Percentiles rank a stretch among this genome's conserved stretches.
phyloP scores from a whole-genome alignment of 495 filamentous ascomycete species.

The Penicillium coffeae region DNA sequence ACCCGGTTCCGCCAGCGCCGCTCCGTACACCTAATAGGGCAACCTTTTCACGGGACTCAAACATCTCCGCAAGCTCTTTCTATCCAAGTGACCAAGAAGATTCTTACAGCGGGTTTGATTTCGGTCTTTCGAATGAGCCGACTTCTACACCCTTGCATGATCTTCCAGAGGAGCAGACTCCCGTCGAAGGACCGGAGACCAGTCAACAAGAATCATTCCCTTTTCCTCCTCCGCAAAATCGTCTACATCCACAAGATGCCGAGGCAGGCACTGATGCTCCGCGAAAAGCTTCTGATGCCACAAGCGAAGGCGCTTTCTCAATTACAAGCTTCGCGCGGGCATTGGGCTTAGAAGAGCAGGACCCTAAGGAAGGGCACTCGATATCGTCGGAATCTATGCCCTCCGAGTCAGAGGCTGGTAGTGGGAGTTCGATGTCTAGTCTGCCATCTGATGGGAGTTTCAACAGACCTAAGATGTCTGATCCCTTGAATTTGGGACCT shows the following conservation, averaged over 20 bases:
- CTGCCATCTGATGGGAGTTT: conserved; percentile 40
- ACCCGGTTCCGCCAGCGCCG: conserved; percentile 33
- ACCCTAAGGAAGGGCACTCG: conserved; percentile 57
- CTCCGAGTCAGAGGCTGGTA: conserved; percentile 60
- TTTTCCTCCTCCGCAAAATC: conserved; percentile 8
- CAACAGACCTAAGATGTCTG: conserved; percentile 28
- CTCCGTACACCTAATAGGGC: conserved; percentile 23
- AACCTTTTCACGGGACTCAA: conserved; percentile 22
- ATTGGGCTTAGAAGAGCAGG: conserved; percentile 34
- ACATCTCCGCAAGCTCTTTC: conserved; percentile 19
- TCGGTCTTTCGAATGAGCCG: conserved; percentile 16
- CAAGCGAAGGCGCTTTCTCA: conserved; percentile 29
- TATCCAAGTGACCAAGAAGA: conserved; percentile 21
- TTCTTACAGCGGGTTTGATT: conserved; percentile 30
- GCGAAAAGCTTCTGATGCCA: conserved; percentile 32
- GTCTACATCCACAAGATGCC: conserved; percentile 14
- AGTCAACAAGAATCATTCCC: conserved; percentile 5
- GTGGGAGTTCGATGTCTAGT: conserved; percentile 70
- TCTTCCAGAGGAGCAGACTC: conserved; percentile 12
- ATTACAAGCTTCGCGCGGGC: conserved; percentile 40
- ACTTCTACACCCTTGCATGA: conserved; percentile 17
- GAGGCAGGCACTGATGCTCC: conserved; percentile 6
- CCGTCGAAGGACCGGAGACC: conserved; percentile 1
- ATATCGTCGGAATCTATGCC: conserved; percentile 65
- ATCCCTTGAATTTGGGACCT: conserved; percentile 31